Evolutionary conservation across 208 protist genomes (phyloP).

Genomic region (Leishmania lainsoni): DNA sequence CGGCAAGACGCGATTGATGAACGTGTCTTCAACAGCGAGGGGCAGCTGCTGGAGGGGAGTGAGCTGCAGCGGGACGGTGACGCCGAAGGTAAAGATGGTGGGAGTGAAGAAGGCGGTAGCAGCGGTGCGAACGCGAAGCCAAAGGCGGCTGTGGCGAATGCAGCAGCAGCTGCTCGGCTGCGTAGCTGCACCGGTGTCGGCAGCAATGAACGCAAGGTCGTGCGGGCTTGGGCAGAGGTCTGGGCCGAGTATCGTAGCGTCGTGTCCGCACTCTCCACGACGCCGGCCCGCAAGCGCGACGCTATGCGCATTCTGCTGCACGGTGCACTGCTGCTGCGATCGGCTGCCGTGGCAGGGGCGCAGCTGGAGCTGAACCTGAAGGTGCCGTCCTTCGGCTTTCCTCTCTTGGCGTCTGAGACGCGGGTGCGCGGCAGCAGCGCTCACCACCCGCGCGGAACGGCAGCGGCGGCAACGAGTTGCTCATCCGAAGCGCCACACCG

Average conservation of each 20-base stretch:
- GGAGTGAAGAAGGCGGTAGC: background rate
- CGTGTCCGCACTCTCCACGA: slow-evolving; percentile 66
- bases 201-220: slow-evolving; percentile 54
- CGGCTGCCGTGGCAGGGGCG: slow-evolving; percentile 68
- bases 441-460: slow-evolving; percentile 3
- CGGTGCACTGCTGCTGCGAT: slow-evolving; percentile 75
- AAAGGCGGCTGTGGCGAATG: background rate
- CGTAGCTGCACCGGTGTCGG: slow-evolving; percentile 27
- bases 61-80: slow-evolving; percentile 10
- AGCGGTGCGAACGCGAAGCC: background rate
- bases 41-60: slow-evolving; percentile 32
- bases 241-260: slow-evolving; percentile 81
- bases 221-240: slow-evolving; percentile 85
- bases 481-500: slow-evolving; percentile 45
- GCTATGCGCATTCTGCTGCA: slow-evolving; percentile 82
- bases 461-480: slow-evolving; percentile 16
- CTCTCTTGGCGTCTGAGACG: slow-evolving; percentile 68
- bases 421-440: slow-evolving; percentile 32
- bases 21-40: slow-evolving; percentile 26
- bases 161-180: slow-evolving; percentile 17
- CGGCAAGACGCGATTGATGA: slow-evolving; percentile 68
- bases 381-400: slow-evolving; percentile 83
- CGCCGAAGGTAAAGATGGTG: background rate
- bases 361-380: slow-evolving; percentile 77
- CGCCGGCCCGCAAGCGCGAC: slow-evolving; percentile 68